Evolutionary conservation across 176 grass and related monocot genomes (phyloP).

Genomic region (Juncus inflexus): DNA sequence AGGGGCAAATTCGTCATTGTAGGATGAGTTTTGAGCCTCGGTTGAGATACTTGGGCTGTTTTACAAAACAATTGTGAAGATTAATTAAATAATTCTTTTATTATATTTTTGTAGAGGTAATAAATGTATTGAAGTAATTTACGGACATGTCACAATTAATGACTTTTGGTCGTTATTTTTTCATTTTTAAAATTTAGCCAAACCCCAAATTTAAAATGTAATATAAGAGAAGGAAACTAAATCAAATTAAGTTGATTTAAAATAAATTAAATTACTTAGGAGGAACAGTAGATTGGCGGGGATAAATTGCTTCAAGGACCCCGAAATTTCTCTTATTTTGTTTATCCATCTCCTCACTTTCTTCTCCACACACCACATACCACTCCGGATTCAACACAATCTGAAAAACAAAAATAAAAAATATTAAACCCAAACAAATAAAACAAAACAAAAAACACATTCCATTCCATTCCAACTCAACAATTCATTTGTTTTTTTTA

Average conservation of each 20-base stretch:
- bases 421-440: conserved; percentile 7
- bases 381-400: conserved; percentile 59
- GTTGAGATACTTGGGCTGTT: conserved; percentile 63
- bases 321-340: conserved; percentile 81
- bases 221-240: background rate
- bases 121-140: background rate
- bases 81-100: conserved; percentile 6
- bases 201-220: background rate
- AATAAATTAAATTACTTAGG: conserved; percentile 60
- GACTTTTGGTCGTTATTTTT: background rate
- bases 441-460: background rate
- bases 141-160: background rate
- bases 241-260: conserved; percentile 14
- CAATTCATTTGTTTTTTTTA: background rate
- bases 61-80: conserved; percentile 13
- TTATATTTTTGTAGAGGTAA: conserved; percentile 10
- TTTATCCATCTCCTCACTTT: conserved; percentile 59
- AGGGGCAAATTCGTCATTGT: conserved; percentile 55
- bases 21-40: conserved; percentile 40
- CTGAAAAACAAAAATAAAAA: conserved; percentile 36
- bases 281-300: conserved; percentile 69
- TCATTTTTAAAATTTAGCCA: background rate
- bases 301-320: conserved; percentile 96
- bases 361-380: conserved; percentile 71
- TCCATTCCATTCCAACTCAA: background rate